Conservation (phyloP, 768 basidiomycete genomes). For the Austroboletus eburneus region DNA sequence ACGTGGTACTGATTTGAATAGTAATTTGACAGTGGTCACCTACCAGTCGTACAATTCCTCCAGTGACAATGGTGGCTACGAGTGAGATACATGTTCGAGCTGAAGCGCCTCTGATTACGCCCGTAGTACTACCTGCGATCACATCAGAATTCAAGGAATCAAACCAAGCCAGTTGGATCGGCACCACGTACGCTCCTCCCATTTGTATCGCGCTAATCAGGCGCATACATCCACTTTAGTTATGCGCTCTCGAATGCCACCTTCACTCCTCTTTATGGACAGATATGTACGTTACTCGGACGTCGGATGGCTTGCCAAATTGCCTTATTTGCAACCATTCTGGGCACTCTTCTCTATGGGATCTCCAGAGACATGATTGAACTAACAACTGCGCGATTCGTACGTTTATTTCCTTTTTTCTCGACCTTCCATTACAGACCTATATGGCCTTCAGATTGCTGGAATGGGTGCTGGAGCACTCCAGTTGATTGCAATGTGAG, state of each 20-base stretch:
- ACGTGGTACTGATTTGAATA: not conserved
- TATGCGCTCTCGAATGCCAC: slow-evolving; percentile 16
- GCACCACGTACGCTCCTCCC: slow-evolving; percentile 19
- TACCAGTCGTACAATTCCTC: not conserved
- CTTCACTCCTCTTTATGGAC: slow-evolving; percentile 18
- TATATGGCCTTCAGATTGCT: slow-evolving; percentile 4
- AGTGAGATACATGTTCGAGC: slow-evolving; percentile 2
- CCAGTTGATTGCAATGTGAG: slow-evolving; percentile 11
- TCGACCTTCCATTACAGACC: not conserved
- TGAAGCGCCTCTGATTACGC: not conserved
- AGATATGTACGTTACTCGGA: slow-evolving; percentile 15
- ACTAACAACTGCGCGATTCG: slow-evolving; percentile 13
- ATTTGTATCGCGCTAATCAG: not conserved
- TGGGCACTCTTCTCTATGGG: slow-evolving; percentile 15
- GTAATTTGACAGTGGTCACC: not conserved
- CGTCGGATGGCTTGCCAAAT: slow-evolving; percentile 11
- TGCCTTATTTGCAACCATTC: slow-evolving; percentile 3
- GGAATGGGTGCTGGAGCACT: slow-evolving; percentile 12
- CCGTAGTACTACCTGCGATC: slow-evolving; percentile 13
- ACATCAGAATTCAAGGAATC: slow-evolving; percentile 25
- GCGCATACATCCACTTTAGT: not conserved
- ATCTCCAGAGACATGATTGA: slow-evolving; percentile 8
- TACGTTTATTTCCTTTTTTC: not conserved
- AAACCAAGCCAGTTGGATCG: slow-evolving; percentile 28
- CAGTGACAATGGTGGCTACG: slow-evolving; percentile 26